Evolutionary conservation across 306 rosid genomes (phyloP), one percentile per base, ranked within the genome.

Genomic region (Fragaria iinumae): DNA sequence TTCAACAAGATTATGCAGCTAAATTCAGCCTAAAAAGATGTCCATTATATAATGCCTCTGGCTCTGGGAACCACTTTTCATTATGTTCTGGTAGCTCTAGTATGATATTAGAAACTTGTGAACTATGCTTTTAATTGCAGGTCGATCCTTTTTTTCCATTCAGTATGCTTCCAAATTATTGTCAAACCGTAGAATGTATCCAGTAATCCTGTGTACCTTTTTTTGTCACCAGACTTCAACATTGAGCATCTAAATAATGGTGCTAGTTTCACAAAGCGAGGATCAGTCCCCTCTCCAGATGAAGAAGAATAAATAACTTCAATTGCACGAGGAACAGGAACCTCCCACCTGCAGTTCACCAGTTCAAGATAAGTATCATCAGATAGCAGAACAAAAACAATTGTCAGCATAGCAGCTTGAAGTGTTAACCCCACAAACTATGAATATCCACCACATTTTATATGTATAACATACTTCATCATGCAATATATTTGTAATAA

Each of bases 301-400:
- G 67, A 60, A 32, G 67, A 60, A 32, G 71, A 75, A 88, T 89
- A 95, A 72, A 90, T 83, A 59, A 59, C 84, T 80, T 81, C 85
- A 85, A 91, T 34, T 41, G 83, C 83, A 77, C 69, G 80, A 87
- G 96, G 97, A 83, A 84, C 86, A 80, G 97, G 97, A 83, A 95
- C 89, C 81, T 95, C 97, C 99, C 99, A 95, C 47, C 98, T 95
- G 88, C 82, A 85, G 83, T 86, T 83, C 48, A 73, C 56, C 75
- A 68, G 63, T 49, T 76, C 62, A 74, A 52, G 76, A 76, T 72
- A 73, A 80, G 53, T 63, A 75, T 77, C 67, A 79, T 44, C 73
- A 85, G 78, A 80, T 76, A 52, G 43, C 48, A 74, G 67, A 36
- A 21, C 60, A 63, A 23, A 45, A 11, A 8, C 21, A 12, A 34